phyloP scores from a whole-genome alignment of 495 filamentous ascomycete species.

The Sabuloglossum arenarium region DNA sequence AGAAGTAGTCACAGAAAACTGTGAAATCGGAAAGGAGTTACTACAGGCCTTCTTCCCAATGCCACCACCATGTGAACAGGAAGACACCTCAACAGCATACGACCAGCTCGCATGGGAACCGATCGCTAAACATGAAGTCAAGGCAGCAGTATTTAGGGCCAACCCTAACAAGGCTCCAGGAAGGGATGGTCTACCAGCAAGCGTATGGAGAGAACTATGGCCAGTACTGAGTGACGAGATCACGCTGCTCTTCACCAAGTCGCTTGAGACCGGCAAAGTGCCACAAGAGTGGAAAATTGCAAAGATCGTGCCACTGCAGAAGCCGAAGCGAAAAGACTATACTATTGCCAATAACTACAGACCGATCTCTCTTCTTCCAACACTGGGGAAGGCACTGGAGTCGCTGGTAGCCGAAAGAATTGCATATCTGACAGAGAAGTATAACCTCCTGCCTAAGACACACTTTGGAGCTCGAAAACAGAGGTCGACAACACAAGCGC shows the following conservation, averaged over 20 bases:
- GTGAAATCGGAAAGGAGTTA: constrained; percentile 6
- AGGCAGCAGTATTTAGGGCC: constrained; percentile 6
- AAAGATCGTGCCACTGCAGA: constrained; percentile 11
- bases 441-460: constrained; percentile 6
- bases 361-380: constrained; percentile 11
- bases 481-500: constrained; percentile 6
- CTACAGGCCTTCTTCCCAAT: constrained; percentile 7
- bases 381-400: constrained; percentile 10
- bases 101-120: constrained; percentile 2
- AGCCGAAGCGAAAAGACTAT: constrained; percentile 9
- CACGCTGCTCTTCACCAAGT: constrained; percentile 5
- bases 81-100: constrained; percentile 2
- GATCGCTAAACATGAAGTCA: constrained; percentile 8
- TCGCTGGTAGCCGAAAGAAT: constrained; percentile 9
- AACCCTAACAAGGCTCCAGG: constrained; percentile 10
- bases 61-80: constrained; percentile 5
- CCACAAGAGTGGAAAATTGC: constrained; percentile 7
- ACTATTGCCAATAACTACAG: constrained; percentile 9
- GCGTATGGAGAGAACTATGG: constrained; percentile 10
- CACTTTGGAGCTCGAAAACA: constrained; percentile 11
- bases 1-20: constrained; percentile 2
- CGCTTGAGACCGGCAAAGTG: constrained; percentile 3
- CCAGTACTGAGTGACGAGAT: constrained; percentile 7
- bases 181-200: constrained; percentile 6
- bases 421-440: constrained; percentile 6